These are phyloP conservation scores for Tulasnella sp. DNA, from an alignment of 768 basidiomycete species.

Conservation along the genomic window DNA sequence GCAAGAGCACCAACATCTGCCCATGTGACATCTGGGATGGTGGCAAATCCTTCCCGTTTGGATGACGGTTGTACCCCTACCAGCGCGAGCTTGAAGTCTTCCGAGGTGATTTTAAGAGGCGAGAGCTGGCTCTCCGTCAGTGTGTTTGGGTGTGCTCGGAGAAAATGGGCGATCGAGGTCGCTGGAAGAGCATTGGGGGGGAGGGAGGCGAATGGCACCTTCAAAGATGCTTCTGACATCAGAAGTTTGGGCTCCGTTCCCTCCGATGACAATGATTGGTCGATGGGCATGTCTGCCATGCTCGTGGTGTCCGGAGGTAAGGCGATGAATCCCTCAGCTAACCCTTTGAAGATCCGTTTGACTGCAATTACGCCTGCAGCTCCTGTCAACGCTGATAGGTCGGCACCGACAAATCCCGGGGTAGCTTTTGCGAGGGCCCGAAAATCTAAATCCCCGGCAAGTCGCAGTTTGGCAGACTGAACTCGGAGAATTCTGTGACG, in stretches of 20 bases:
- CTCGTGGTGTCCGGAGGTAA: slow-evolving; percentile 36
- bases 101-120: slow-evolving; percentile 66
- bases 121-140: slow-evolving; percentile 67
- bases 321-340: slow-evolving; percentile 53
- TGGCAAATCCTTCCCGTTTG: slow-evolving; percentile 95
- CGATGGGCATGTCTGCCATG: slow-evolving; percentile 30
- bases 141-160: slow-evolving; percentile 74
- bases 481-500: slow-evolving; percentile 72
- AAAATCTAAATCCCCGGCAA: slow-evolving; percentile 86
- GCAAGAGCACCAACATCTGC: slow-evolving; percentile 89
- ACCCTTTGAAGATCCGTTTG: slow-evolving; percentile 78
- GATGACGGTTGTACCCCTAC: slow-evolving; percentile 88
- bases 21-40: slow-evolving; percentile 94
- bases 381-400: slow-evolving; percentile 78
- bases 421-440: slow-evolving; percentile 77
- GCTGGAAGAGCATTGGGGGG: slow-evolving; percentile 33
- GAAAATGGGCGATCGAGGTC: slow-evolving; percentile 79
- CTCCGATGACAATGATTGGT: slow-evolving; percentile 21
- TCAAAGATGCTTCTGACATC: background rate
- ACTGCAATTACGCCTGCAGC: slow-evolving; percentile 95
- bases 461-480: slow-evolving; percentile 66
- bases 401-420: slow-evolving; percentile 95
- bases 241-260: background rate
- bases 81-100: slow-evolving; percentile 76
- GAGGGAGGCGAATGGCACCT: slow-evolving; percentile 29